Base-by-base conservation (phyloP, 768 basidiomycete genomes). In the Suillus sp. region DNA sequence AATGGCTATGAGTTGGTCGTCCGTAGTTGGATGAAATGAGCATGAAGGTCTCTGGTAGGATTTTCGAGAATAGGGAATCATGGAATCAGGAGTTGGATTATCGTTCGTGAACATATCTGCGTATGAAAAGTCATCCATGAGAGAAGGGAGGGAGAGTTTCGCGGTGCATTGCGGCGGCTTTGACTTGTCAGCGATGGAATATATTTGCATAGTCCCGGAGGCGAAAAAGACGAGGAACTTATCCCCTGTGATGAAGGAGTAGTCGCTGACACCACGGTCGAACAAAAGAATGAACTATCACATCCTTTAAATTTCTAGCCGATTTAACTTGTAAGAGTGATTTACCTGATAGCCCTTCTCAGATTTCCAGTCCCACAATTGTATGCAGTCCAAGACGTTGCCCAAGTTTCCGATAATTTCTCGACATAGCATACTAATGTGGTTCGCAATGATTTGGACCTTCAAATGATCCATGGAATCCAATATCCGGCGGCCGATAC, bases 1-100 rank as follows among this genome's bases (percentile, higher is more conserved):
- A 66, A 81, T 84, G 5, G 80, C 80, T 53, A 82, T 81, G 22
- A 86, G 80, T 40, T 82, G 80, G 48, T 84, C 82, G n/a, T 80
- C 75, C 1, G 78, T 78, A 16, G 71, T 75, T 20, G 83, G 83
- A 62, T 81, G 79, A 67, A 82, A 83, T 20, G 32, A 34, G 11
- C 54, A n/a, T 11, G 25, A 22, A 59, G 18, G 25, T 27, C 20
- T 8, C n/a, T 35, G 48, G 32, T 30, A 22, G 9, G 22, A 27
- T 54, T 30, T n/a, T 40, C 22, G 22, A 62, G 53, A 56, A 51
- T 64, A 53, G 43, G 64, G 57, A 63, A 35, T 53, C 6, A 10
- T 34, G 14, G 13, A 8, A 34, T n/a, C 2, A 48, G 13, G 6
- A 35, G 30, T 38, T 8, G 48, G n/a, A 43, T 50, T 9, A 6